Base-by-base conservation (phyloP, 306 rosid genomes). In the Acacia melanoxylon region DNA sequence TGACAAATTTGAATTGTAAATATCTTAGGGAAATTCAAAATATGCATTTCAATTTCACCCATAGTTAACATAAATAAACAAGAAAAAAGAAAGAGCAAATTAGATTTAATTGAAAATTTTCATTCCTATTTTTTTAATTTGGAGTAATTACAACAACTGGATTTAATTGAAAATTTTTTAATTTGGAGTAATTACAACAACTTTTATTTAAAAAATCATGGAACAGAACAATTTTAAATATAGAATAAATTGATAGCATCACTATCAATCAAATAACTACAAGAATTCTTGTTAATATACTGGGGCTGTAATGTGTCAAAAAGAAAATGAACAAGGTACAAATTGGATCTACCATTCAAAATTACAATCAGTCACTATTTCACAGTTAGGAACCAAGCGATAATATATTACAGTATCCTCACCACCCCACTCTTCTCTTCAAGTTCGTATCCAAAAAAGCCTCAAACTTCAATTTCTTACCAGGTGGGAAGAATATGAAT, bases 321-420 rank as follows among this genome's bases (percentile, higher is more conserved):
- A 65, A 0, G 11, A 31, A 63, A 63, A 66, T 16, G 6, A 65
- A 3, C 10, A 42, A 40, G 22, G n/a, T 41, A 41, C 1, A 41
- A 41, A 10, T 37, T 42, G 54, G 7, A 41, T 11, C 54, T 27
- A 74, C 42, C 67, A 62, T 15, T 70, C 35, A 42, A 20, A 76
- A 65, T 80, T 70, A 71, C 77, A 80, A 66, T 10, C 24, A 31
- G 11, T 67, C 71, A 77, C 75, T 48, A 72, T 61, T 54, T 65
- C 66, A 41, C 58, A 14, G 16, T 48, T 22, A 29, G 17, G 37
- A 56, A 24, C 16, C 52, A 67, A 2, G 33, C 67, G 59, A 37
- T 15, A 49, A 22, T 59, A 41, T 72, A 9, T 41, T 52, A 84
- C 83, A 75, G 14, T 58, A 58, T 58, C 65, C 31, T 3, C 31